Percentiles rank a stretch among this genome's conserved stretches.
Conservation (phyloP, 257 asterid species). For the Buddleja alternifolia region DNA sequence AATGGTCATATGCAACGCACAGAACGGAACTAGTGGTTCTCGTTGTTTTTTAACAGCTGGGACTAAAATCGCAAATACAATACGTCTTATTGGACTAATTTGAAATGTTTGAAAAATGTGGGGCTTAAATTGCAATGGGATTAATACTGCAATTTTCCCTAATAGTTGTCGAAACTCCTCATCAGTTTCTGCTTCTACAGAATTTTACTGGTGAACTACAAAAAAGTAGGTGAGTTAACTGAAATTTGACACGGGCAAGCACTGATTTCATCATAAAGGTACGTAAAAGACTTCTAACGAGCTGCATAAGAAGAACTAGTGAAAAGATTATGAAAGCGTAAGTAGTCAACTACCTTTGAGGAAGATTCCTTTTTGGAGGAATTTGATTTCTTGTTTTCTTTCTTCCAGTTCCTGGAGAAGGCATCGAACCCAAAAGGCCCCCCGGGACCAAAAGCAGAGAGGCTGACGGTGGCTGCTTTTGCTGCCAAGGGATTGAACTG, state of each 20-base stretch:
- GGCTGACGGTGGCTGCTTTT: conserved; percentile 90
- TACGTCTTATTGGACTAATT: too few species aligned
- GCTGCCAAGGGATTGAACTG: conserved; percentile 93
- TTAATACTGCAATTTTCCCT: too few species aligned
- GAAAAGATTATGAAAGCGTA: conserved; percentile 23
- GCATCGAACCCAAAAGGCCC: conserved; percentile 88
- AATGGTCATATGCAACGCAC: too few species aligned
- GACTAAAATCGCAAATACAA: too few species aligned
- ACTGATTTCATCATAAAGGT: background rate
- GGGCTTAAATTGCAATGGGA: too few species aligned
- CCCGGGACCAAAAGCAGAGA: conserved; percentile 83
- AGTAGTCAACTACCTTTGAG: conserved; percentile 50
- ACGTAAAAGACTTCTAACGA: background rate
- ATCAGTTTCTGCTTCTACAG: background rate
- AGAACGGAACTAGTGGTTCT: too few species aligned
- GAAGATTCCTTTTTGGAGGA: conserved; percentile 67
- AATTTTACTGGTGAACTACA: background rate
- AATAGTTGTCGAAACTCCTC: background rate
- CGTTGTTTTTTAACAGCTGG: too few species aligned
- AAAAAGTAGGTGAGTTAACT: background rate
- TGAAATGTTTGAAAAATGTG: too few species aligned
- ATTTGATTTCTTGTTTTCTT: conserved; percentile 51
- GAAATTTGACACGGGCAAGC: background rate
- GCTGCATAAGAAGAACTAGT: background rate
- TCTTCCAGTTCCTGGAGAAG: conserved; percentile 69